A percentile compares a stretch with the other conserved stretches of the same genome.
These are phyloP conservation scores for Amanita rubescens DNA, from an alignment of 768 basidiomycete genomes.

Conservation along the genomic window DNA sequence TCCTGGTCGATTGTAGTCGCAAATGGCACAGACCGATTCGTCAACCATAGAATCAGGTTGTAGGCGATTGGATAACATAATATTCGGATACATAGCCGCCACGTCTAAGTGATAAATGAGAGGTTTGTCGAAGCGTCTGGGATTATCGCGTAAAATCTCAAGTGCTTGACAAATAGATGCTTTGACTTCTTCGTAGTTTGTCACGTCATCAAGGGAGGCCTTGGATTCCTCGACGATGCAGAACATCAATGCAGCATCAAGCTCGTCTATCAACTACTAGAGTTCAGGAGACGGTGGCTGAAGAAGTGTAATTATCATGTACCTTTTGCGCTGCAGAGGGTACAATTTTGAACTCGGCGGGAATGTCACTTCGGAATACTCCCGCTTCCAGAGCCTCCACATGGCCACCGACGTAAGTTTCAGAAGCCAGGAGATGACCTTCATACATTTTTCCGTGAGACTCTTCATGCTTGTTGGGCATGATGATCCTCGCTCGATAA, in stretches of 20 bases:
- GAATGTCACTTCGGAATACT: constrained; percentile 94
- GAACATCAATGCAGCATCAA: constrained; percentile 88
- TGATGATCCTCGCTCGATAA: constrained; percentile 84
- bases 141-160: constrained; percentile 87
- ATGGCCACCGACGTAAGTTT: constrained; percentile 98
- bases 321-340: constrained; percentile 84
- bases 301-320: neutral
- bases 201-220: constrained; percentile 71
- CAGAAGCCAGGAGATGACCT: constrained; percentile 92
- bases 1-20: constrained; percentile 95
- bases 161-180: constrained; percentile 66
- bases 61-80: constrained; percentile 99
- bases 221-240: constrained; percentile 84
- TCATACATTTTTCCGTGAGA: constrained; percentile 88
- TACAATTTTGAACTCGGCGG: constrained; percentile 90
- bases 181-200: constrained; percentile 93
- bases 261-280: constrained; percentile 79
- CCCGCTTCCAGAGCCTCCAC: constrained; percentile 98
- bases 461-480: constrained; percentile 97
- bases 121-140: constrained; percentile 82
- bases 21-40: constrained; percentile 94
- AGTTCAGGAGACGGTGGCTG: neutral
- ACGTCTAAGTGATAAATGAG: constrained; percentile 99
- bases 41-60: constrained; percentile 98
- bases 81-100: constrained; percentile 99